Percentiles rank a stretch among this genome's conserved stretches.
These are phyloP conservation scores for Phaeotremella skinneri DNA, from an alignment of 768 basidiomycete genomes.

Conservation along the genomic window DNA sequence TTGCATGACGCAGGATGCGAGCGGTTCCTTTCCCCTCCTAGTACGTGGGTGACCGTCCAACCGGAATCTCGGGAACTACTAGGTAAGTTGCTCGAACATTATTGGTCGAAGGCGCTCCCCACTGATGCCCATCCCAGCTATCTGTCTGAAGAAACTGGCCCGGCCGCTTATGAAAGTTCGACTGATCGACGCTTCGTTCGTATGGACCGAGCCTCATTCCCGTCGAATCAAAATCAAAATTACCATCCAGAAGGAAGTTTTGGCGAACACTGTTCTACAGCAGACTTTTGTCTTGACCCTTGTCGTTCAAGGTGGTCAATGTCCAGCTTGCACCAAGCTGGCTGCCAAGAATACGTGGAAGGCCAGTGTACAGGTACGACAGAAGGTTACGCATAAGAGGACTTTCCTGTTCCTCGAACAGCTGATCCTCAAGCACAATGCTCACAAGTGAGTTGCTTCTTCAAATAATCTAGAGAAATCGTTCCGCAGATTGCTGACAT, in stretches of 20 bases:
- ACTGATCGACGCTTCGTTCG: conserved; percentile 95
- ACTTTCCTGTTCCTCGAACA: conserved; percentile 98
- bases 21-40: conserved; percentile 86
- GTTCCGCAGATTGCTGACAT: conserved; percentile 6
- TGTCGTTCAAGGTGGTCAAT: conserved; percentile 84
- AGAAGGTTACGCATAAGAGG: conserved; percentile 96
- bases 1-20: conserved; percentile 64
- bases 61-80: conserved; percentile 91
- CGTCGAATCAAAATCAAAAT: conserved; percentile 87
- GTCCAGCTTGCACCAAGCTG: conserved; percentile 85
- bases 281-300: conserved; percentile 97
- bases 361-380: conserved; percentile 95
- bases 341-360: conserved; percentile 99
- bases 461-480: not conserved
- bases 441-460: conserved; percentile 64
- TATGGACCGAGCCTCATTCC: conserved; percentile 99
- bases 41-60: conserved; percentile 76
- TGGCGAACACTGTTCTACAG: conserved; percentile 91
- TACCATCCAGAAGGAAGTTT: conserved; percentile 97
- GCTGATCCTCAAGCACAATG: conserved; percentile 90
- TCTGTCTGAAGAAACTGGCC: conserved; percentile 83
- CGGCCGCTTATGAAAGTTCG: conserved; percentile 76
- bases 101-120: not conserved
- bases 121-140: conserved; percentile 54
- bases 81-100: conserved; percentile 28